Base-by-base conservation (phyloP, 805 yeast genomes). In the Myxozyma vanderwaltii region DNA sequence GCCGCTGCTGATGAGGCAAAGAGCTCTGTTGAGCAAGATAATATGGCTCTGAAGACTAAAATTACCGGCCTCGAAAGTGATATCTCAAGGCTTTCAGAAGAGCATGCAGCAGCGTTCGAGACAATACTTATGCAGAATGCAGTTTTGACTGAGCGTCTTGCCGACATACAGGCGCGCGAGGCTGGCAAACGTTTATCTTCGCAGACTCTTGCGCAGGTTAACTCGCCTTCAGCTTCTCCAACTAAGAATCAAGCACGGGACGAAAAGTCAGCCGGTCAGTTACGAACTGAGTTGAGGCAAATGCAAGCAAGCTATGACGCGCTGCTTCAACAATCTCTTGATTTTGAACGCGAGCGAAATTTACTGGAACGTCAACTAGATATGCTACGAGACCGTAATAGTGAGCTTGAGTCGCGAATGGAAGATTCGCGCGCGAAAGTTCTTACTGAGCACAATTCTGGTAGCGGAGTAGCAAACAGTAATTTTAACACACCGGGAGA, bases 111-210 rank as follows among this genome's bases (percentile, higher is more conserved):
- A 26, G 64, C 60, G 47, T 58, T 61, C 26, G 54, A 49, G 26
- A 51, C 64, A 7, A 54, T 61, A 5, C 44, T 61, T 8, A 33
- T 49, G 57, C 64, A 61, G 45, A 61, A 61, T 41, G 65, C 65
- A 17, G 40, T 36, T 12, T 49, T 61, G 12, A 61, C 35, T 23
- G 65, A 61, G 21, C 19, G 35, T 3, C 33, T 54, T 33, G 58
- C 58, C 4, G 53, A 19, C 19, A 23, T 36, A 39, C 51, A 53
- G 13, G 41, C 56, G 10, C 43, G 51, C n/a, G 21, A 21, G 36
- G 36, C 51, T 6, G 33, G 29, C 12, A 47, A 29, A 15, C 40
- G 41, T 4, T 17, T n/a, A 3, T 47, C 53, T 3, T 6, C 49
- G 3, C 17, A 36, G 1, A 26, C 41, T 10, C 24, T 31, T 31